Evolutionary conservation across 108 stramenopile species (phyloP).

Genomic region (Pelagomonas calceolata): DNA sequence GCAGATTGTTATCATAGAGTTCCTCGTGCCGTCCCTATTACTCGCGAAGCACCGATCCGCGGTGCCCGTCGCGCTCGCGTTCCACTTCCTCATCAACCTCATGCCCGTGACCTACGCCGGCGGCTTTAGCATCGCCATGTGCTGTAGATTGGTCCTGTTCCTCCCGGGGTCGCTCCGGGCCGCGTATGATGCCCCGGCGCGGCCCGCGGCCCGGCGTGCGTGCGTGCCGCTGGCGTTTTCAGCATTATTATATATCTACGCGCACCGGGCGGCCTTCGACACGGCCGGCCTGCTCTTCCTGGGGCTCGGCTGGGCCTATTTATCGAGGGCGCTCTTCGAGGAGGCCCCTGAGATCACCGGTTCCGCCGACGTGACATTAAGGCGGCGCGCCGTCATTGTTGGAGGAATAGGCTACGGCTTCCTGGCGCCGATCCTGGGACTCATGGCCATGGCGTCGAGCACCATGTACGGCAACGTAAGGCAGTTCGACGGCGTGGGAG

Average conservation of each 20-base stretch:
- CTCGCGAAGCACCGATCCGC: not conserved
- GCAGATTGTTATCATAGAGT: not conserved
- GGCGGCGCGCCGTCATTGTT: not conserved
- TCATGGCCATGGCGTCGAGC: not conserved
- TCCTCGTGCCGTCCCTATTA: not conserved
- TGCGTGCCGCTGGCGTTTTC: not conserved
- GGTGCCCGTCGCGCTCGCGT: not conserved
- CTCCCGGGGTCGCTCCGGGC: not conserved
- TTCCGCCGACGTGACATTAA: not conserved
- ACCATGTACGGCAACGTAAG: not conserved
- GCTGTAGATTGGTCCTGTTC: not conserved
- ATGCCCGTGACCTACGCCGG: not conserved
- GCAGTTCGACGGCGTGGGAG: not conserved
- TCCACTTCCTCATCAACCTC: not conserved
- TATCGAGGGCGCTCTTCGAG: not conserved
- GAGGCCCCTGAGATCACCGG: not conserved
- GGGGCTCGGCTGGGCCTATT: not conserved
- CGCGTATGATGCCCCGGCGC: not conserved
- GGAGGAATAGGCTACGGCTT: not conserved
- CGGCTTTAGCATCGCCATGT: not conserved
- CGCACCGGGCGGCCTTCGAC: not conserved
- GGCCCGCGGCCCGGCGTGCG: too few relatives aligned
- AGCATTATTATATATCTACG: not conserved
- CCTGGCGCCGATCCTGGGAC: not conserved
- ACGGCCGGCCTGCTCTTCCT: not conserved